Conservation (phyloP, 345 rosid species). For the Lumnitzera littorea region DNA sequence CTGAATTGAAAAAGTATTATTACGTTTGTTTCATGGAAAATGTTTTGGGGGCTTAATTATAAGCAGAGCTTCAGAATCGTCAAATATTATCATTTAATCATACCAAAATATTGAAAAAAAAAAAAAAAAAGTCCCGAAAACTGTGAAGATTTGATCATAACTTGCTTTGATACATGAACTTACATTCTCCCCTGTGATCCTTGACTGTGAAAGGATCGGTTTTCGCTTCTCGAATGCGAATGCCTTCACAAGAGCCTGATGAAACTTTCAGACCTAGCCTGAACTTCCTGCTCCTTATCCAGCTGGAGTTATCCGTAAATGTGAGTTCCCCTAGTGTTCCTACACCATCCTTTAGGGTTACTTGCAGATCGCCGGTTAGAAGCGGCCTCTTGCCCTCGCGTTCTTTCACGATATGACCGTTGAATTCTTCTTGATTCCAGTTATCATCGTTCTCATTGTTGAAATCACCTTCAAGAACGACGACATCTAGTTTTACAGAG, state of each 20-base stretch:
- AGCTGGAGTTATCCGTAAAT: constrained; percentile 94
- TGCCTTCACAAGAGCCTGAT: constrained; percentile 57
- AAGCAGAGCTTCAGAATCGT: too few relatives aligned
- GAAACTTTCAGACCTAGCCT: constrained; percentile 82
- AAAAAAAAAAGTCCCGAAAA: too few relatives aligned
- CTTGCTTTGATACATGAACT: constrained; percentile 17
- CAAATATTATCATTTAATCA: too few relatives aligned
- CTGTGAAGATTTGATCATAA: background rate
- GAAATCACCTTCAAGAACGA: constrained; percentile 96
- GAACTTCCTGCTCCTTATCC: constrained; percentile 97
- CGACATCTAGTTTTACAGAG: constrained; percentile 59
- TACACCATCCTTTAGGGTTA: constrained; percentile 78
- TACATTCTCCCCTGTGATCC: constrained; percentile 97
- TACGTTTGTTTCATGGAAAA: too few relatives aligned
- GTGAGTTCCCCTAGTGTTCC: constrained; percentile 93
- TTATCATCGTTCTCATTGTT: constrained; percentile 70
- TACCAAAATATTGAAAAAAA: too few relatives aligned
- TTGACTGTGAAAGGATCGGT: constrained; percentile 95
- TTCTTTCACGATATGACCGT: constrained; percentile 81
- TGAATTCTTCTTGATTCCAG: constrained; percentile 87
- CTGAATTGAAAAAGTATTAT: background rate
- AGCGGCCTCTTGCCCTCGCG: constrained; percentile 95
- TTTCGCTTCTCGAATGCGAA: constrained; percentile 88
- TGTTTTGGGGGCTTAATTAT: too few relatives aligned
- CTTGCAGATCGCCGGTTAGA: constrained; percentile 82